Percentiles rank a stretch among this genome's conserved stretches.
Evolutionary conservation across 1,284 basidiomycete genomes (phyloP).

Genomic region (Microbotryomycetes sp.): DNA sequence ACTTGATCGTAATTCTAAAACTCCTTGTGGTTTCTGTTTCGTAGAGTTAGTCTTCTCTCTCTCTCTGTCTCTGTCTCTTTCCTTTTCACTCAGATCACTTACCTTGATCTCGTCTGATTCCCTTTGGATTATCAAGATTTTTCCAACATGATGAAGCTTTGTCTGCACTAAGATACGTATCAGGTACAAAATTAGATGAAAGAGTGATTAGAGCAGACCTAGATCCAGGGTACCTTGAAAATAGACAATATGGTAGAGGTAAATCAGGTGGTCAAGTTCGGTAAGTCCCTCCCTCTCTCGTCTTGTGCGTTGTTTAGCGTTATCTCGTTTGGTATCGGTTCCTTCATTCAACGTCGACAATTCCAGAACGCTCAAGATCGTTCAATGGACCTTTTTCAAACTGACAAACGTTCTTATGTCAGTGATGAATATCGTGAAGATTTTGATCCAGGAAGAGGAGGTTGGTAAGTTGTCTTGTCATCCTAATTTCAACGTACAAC

Average conservation of each 20-base stretch:
- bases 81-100: no score
- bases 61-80: no score
- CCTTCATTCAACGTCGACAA: no score
- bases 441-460: constrained; percentile 53
- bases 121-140: constrained; percentile 54
- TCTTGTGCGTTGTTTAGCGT: no score
- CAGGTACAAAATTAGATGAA: constrained; percentile 98
- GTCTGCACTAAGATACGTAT: constrained; percentile 86
- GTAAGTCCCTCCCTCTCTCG: no score
- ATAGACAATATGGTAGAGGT: constrained; percentile 92
- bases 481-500: background rate
- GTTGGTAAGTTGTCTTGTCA: constrained; percentile 53
- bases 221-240: constrained; percentile 96
- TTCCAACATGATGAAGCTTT: constrained; percentile 93
- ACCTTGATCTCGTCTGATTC: background rate
- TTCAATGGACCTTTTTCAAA: background rate
- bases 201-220: constrained; percentile 96
- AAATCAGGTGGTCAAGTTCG: constrained; percentile 88
- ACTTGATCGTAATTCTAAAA: constrained; percentile 92
- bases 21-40: constrained; percentile 98
- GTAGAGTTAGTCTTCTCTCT: constrained; percentile 58
- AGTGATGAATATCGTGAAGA: constrained; percentile 95
- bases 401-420: background rate
- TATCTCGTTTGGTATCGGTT: constrained; percentile 2
- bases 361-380: background rate